These are phyloP conservation scores for Elsinoe australis DNA, from an alignment of 2,329 filamentous ascomycete species.

Conservation along the genomic window DNA sequence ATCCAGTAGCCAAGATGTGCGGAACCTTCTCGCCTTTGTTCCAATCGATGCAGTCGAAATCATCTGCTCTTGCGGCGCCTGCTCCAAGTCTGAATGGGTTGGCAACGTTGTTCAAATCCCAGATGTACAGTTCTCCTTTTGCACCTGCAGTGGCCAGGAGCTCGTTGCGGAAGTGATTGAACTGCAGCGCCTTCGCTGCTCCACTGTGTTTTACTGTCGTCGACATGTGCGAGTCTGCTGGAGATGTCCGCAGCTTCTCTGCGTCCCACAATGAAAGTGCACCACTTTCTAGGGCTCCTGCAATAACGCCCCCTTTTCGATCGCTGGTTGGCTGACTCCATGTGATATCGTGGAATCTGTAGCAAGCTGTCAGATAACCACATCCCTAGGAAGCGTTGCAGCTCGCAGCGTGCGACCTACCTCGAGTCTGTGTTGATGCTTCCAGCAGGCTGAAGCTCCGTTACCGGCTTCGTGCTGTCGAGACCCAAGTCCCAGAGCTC, in stretches of 20 bases:
- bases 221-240: constrained; percentile 69
- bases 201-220: constrained; percentile 85
- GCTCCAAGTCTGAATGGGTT: constrained; percentile 87
- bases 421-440: constrained; percentile 84
- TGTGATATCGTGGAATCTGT: constrained; percentile 91
- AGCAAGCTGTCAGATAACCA: constrained; percentile 25
- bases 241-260: constrained; percentile 49
- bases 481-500: constrained; percentile 93
- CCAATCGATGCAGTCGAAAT: constrained; percentile 95
- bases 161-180: constrained; percentile 87
- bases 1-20: constrained; percentile 91
- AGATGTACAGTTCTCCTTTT: constrained; percentile 93
- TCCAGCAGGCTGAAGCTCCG: constrained; percentile 78
- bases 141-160: constrained; percentile 86
- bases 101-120: constrained; percentile 82
- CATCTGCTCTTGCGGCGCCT: constrained; percentile 79
- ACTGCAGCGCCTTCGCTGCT: constrained; percentile 88
- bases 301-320: constrained; percentile 79
- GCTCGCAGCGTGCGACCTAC: constrained; percentile 39
- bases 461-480: constrained; percentile 63
- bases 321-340: constrained; percentile 80
- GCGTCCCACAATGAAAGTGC: constrained; percentile 92
- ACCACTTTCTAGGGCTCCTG: constrained; percentile 89
- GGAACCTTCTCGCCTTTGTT: constrained; percentile 79
- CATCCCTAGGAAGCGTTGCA: too few species aligned